Percentiles rank a stretch among this genome's conserved stretches.
Evolutionary conservation across 768 basidiomycete species (phyloP).

Genomic region (Suillus cothurnatus): DNA sequence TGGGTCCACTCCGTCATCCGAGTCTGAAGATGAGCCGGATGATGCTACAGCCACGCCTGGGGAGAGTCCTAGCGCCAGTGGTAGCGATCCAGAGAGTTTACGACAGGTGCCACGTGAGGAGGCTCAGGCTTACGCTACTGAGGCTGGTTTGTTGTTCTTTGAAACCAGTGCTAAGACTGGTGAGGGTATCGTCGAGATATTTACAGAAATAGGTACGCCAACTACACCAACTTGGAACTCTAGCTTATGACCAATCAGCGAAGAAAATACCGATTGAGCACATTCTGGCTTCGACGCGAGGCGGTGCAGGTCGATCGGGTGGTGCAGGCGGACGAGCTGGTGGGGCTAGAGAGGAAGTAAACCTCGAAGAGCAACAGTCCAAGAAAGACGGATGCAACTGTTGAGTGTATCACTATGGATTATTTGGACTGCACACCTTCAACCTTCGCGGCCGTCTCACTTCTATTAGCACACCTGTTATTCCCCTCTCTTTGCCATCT

Average conservation of each 20-base stretch:
- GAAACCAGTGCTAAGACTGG: conserved; percentile 98
- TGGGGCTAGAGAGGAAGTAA: conserved; percentile 57
- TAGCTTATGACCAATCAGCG: conserved; percentile 41
- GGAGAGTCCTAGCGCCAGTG: conserved; percentile 54
- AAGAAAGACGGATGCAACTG: conserved; percentile 87
- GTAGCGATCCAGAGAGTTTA: conserved; percentile 66
- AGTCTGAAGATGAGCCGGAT: conserved; percentile 87
- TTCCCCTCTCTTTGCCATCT: conserved; percentile 18
- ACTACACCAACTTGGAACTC: neutral
- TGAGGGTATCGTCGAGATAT: conserved; percentile 92
- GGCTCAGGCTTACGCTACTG: conserved; percentile 94
- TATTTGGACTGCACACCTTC: conserved; percentile 15
- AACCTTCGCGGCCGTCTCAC: conserved; percentile 12
- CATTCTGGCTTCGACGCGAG: conserved; percentile 83
- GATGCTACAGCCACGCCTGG: conserved; percentile 90
- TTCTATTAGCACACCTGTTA: neutral
- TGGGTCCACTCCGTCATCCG: conserved; percentile 51
- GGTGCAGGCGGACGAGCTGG: conserved; percentile 54
- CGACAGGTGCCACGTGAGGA: conserved; percentile 94
- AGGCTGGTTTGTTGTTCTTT: conserved; percentile 93
- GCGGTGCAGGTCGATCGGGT: conserved; percentile 63
- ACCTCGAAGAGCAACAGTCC: conserved; percentile 63
- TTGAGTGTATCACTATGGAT: conserved; percentile 40
- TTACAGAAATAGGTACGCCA: conserved; percentile 92
- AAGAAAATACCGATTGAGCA: conserved; percentile 93